These are phyloP conservation scores for Apiospora saccharicola DNA, from an alignment of 2,329 filamentous ascomycete species.

Conservation along the genomic window DNA sequence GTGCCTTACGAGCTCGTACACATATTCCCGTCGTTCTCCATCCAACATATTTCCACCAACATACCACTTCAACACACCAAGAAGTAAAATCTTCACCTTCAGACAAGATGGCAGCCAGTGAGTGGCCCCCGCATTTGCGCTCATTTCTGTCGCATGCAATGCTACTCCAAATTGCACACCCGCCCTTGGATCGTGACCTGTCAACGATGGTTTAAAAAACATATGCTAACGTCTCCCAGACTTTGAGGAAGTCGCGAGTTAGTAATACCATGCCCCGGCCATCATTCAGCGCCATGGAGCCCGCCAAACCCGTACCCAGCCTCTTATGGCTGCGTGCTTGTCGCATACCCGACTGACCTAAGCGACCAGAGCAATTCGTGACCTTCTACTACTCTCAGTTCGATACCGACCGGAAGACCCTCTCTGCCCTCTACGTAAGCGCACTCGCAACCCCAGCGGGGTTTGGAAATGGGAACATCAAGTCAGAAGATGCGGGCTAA, in stretches of 20 bases:
- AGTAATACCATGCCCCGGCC: constrained; percentile 35
- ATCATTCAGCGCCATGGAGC: not conserved
- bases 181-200: constrained; percentile 23
- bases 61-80: not conserved
- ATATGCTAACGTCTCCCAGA: constrained; percentile 40
- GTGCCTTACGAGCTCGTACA: constrained; percentile 9
- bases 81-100: not conserved
- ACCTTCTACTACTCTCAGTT: constrained; percentile 91
- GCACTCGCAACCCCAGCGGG: not conserved
- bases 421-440: constrained; percentile 83
- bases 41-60: not conserved
- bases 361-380: constrained; percentile 79
- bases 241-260: constrained; percentile 57
- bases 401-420: constrained; percentile 71
- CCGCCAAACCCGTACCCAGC: constrained; percentile 7
- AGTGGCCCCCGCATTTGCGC: constrained; percentile 24
- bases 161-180: constrained; percentile 30
- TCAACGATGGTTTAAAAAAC: constrained; percentile 27
- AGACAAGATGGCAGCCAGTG: constrained; percentile 29
- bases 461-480: not conserved
- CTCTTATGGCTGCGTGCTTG: not conserved
- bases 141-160: constrained; percentile 18
- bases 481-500: constrained; percentile 18
- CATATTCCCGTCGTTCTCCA: constrained; percentile 10
- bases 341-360: constrained; percentile 27